These are phyloP conservation scores for Musa schizocarpa DNA, from an alignment of 176 grass and related monocot genomes.

Conservation along the genomic window DNA sequence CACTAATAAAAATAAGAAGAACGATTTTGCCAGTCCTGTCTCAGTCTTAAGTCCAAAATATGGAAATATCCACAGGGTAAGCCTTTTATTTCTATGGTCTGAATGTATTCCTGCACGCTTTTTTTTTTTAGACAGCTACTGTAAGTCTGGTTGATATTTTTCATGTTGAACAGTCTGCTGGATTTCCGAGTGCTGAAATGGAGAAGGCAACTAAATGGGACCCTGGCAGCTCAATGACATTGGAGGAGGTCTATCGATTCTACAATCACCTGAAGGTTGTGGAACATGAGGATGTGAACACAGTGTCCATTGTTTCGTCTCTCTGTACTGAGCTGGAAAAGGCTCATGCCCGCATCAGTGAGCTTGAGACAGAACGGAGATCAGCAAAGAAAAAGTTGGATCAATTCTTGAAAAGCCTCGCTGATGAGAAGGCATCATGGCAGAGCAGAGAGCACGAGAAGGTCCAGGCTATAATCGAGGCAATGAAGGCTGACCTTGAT, in stretches of 20 bases:
- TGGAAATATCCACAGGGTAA: slow-evolving; percentile 72
- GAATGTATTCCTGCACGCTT: background rate
- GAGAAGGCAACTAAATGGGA: slow-evolving; percentile 99
- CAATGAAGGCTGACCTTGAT: slow-evolving; percentile 79
- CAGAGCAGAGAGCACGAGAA: slow-evolving; percentile 83
- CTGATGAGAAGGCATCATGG: slow-evolving; percentile 88
- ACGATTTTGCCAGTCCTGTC: slow-evolving; percentile 77
- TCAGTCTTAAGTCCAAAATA: slow-evolving; percentile 74
- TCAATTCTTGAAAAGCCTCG: slow-evolving; percentile 79
- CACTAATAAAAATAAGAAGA: slow-evolving; percentile 32
- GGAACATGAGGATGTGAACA: slow-evolving; percentile 39
- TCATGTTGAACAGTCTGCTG: slow-evolving; percentile 24
- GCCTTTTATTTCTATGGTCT: background rate
- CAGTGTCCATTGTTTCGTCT: slow-evolving; percentile 35
- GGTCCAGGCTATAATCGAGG: slow-evolving; percentile 62
- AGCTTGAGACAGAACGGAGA: slow-evolving; percentile 59
- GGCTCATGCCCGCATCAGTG: slow-evolving; percentile 40
- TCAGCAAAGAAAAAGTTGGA: slow-evolving; percentile 86
- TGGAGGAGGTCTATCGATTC: slow-evolving; percentile 57
- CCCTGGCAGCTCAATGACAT: slow-evolving; percentile 53
- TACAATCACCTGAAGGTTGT: slow-evolving; percentile 67
- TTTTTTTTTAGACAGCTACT: slow-evolving; percentile 18
- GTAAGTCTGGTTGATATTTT: background rate
- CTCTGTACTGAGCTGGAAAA: slow-evolving; percentile 71
- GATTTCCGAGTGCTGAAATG: slow-evolving; percentile 41